A percentile compares a stretch with the other conserved stretches of the same genome.
These are phyloP conservation scores for Triticum timopheevii DNA, from an alignment of 176 grass and related monocot genomes.

Conservation along the genomic window DNA sequence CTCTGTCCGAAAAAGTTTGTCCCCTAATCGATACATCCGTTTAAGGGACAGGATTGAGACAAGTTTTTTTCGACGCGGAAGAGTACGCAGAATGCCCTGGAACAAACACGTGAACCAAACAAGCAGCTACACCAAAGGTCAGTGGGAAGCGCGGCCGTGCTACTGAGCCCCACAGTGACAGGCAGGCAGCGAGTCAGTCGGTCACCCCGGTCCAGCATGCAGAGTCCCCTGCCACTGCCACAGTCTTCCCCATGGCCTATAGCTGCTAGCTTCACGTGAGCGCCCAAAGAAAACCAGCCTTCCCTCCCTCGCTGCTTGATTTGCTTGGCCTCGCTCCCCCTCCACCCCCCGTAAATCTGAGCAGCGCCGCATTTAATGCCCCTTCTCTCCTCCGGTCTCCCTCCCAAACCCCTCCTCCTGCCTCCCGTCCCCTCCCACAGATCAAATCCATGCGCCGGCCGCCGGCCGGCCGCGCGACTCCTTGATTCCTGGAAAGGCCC, in stretches of 20 bases:
- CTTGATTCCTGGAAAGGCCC: background rate
- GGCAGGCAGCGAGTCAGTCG: conserved; percentile 4
- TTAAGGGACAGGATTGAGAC: no score
- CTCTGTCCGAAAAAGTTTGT: no score
- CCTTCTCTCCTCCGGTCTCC: conserved; percentile 14
- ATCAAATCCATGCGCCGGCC: conserved; percentile 34
- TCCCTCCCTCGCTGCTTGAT: conserved; percentile 10
- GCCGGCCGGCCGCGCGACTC: background rate
- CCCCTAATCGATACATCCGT: no score
- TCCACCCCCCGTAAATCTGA: conserved; percentile 36
- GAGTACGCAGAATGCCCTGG: no score
- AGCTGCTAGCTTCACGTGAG: conserved; percentile 49
- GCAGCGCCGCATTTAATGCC: conserved; percentile 50
- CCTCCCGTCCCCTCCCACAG: conserved; percentile 1
- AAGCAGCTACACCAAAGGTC: background rate
- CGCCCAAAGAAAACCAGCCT: background rate
- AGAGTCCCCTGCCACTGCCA: conserved; percentile 22
- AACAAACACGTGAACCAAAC: no score
- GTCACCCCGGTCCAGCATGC: background rate
- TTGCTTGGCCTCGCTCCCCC: background rate
- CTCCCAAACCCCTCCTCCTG: background rate
- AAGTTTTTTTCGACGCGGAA: no score
- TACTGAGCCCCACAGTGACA: conserved; percentile 17
- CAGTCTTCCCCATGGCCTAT: conserved; percentile 13
- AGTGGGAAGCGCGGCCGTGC: conserved; percentile 8